Base-by-base conservation (phyloP, 352 stramenopile species). In the Saprolegnia diclina region DNA sequence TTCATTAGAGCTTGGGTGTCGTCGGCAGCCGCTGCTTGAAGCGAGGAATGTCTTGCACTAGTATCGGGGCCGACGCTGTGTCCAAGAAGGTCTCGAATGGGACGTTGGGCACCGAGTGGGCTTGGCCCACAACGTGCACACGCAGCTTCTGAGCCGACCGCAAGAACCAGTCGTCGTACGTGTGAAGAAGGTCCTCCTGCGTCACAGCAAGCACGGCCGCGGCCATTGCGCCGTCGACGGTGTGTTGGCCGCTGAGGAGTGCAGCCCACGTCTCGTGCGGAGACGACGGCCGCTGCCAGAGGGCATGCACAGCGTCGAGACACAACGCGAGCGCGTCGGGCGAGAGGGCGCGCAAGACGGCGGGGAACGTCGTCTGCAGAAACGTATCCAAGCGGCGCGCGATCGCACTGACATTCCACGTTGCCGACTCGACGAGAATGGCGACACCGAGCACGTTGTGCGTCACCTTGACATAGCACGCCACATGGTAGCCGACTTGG, bases 91-190 rank as follows among this genome's bases (percentile, higher is more conserved):
- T 67, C 56, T 93, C 85, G 9, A 93, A 57, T 13, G 82, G 83
- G n/a, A 88, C 73, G 26, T 69, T 52, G 3, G 53, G 16, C 11
- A 81, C 74, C 11, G 78, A 74, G 64, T 81, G 89, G 61, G 72
- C 79, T 71, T 83, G 79, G 29, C 85, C 85, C 18, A 93, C 79
- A 26, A 93, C 73, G 64, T 93, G 85, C 29, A 93, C 81, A 14
- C 83, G 79, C 13, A 93, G 74, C 67, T 92, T 92, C 14, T 68
- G 71, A 26, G 9, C 13, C 35, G 4, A 75, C 46, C 1, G 6
- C 29, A 91, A 56, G 24, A 93, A 19, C 85, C 85, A 93, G 24
- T 57, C 64, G 19, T 73, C 37, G 71, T 90, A 93, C n/a, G 76
- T 74, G 21, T 73, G 69, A 2, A 77, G 11, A 14, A 91, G 65